These are phyloP conservation scores for Mucuna pruriens DNA, from an alignment of 306 rosid genomes.

Conservation along the genomic window DNA sequence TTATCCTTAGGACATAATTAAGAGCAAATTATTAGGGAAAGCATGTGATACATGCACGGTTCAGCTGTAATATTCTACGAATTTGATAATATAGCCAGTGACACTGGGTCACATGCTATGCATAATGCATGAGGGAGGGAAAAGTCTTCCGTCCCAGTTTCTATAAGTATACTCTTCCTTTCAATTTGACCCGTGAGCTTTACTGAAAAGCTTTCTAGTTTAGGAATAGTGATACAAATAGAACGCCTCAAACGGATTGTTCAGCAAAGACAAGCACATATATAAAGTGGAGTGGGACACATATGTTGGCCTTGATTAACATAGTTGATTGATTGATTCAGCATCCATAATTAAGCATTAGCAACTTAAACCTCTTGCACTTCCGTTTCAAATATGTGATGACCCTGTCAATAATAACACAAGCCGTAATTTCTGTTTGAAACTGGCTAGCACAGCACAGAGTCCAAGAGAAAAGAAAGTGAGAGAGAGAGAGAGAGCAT, in stretches of 20 bases:
- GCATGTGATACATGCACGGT: constrained; percentile 33
- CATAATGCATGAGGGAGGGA: constrained; percentile 17
- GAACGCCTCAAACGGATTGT: constrained; percentile 29
- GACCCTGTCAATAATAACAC: not conserved
- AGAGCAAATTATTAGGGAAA: constrained; percentile 24
- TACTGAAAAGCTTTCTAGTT: constrained; percentile 34
- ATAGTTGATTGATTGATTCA: constrained; percentile 33
- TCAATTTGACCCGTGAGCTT: constrained; percentile 39
- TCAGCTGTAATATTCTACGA: constrained; percentile 26
- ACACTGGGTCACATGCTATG: constrained; percentile 41
- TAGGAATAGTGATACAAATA: constrained; percentile 37
- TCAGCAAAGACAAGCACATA: constrained; percentile 41
- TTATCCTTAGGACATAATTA: constrained; percentile 25
- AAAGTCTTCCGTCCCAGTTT: constrained; percentile 21
- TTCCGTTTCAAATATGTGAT: constrained; percentile 10
- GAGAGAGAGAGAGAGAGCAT: constrained; percentile 22
- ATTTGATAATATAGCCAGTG: constrained; percentile 34
- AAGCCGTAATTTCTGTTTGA: constrained; percentile 1
- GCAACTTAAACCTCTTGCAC: constrained; percentile 3
- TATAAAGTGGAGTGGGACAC: constrained; percentile 41
- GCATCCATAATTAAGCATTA: constrained; percentile 37
- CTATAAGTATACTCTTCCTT: constrained; percentile 34
- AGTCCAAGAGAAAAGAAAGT: constrained; percentile 6
- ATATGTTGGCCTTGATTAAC: constrained; percentile 40
- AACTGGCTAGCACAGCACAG: constrained; percentile 2